Evolutionary conservation across 129 eudicot genomes (phyloP), one percentile per base, ranked within the genome.

Genomic region (Logfia minima): DNA sequence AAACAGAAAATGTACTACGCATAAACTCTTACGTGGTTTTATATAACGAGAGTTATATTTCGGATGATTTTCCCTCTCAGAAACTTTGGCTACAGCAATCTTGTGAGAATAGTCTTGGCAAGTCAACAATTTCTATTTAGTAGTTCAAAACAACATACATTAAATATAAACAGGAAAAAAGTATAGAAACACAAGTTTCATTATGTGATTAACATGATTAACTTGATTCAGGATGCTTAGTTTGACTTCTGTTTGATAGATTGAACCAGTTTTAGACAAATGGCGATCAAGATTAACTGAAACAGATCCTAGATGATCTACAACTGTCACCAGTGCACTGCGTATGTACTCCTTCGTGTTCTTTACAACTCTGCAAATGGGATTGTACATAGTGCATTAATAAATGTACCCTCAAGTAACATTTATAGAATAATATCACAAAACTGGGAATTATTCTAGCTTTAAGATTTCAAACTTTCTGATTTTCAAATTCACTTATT

Each of bases 261-360:
- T 59, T 19, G 83, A 56, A 77, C 84, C 52, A 34, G 73, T 32
- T 74, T 73, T 72, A 0, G 82, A 72, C 45, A 92, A 16, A 67
- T 21, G 75, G 18, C 58, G 75, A 74, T 90, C 85, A 51, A 93
- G 86, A 82, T 82, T 90, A 53, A 89, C 83, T 2, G 98, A 85
- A 59, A 82, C 89, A 28, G 87, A 75, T 72, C 98, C 96, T 6
- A 93, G 74, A 83, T 87, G 95, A 85, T 93, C 98, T 72, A 90
- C 86, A 10, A 93, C 84, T 6, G 92, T 85, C 62, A 92, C 94
- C 29, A 90, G 24, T 51, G 96, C 92, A 52, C 39, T 84, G 51
- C 83, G 82, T 29, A 90, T 21, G 71, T 92, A 92, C 77, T 92
- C 94, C 81, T 79, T 92, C 0, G 94, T 90, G 88, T 73, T 86